Conservation (phyloP, 2,329 filamentous ascomycete species). For the Acephala macrosclerotiorum region DNA sequence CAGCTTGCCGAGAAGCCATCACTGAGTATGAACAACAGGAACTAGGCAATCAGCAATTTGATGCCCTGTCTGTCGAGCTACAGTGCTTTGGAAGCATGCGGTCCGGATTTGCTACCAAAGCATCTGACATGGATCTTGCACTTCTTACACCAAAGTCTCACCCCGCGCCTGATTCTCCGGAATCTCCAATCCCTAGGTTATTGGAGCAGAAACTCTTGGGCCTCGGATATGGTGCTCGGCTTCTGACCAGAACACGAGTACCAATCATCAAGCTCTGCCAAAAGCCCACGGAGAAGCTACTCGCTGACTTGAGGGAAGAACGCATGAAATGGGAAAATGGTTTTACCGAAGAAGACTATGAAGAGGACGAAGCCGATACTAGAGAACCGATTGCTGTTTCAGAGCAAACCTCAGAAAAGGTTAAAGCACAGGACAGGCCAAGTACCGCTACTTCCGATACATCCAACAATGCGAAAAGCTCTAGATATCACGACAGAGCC, state of each 20-base stretch:
- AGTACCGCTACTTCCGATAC: too few species aligned
- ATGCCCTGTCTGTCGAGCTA: slow-evolving; percentile 66
- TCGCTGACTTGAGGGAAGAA: slow-evolving; percentile 66
- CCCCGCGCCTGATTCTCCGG: slow-evolving; percentile 58
- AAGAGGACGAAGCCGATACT: slow-evolving; percentile 39
- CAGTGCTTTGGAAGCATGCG: slow-evolving; percentile 83
- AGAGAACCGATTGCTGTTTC: slow-evolving; percentile 11
- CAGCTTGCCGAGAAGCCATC: slow-evolving; percentile 68
- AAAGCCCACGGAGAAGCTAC: slow-evolving; percentile 67
- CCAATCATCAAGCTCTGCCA: slow-evolving; percentile 90
- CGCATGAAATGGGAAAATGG: slow-evolving; percentile 75
- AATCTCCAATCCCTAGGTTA: slow-evolving; percentile 73
- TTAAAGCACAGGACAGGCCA: background rate
- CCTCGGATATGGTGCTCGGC: slow-evolving; percentile 75
- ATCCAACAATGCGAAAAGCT: background rate
- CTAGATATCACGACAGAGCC: slow-evolving; percentile 26
- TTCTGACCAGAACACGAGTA: slow-evolving; percentile 80
- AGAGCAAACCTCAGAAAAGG: background rate
- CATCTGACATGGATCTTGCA: slow-evolving; percentile 91
- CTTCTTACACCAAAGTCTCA: slow-evolving; percentile 71
- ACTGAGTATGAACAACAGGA: slow-evolving; percentile 56
- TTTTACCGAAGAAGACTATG: slow-evolving; percentile 47
- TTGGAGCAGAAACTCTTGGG: slow-evolving; percentile 79
- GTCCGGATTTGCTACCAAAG: slow-evolving; percentile 85
- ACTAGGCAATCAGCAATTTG: slow-evolving; percentile 53